Evolutionary conservation across 75 land plant genomes (phyloP).

Genomic region (Gnetum montanum): DNA sequence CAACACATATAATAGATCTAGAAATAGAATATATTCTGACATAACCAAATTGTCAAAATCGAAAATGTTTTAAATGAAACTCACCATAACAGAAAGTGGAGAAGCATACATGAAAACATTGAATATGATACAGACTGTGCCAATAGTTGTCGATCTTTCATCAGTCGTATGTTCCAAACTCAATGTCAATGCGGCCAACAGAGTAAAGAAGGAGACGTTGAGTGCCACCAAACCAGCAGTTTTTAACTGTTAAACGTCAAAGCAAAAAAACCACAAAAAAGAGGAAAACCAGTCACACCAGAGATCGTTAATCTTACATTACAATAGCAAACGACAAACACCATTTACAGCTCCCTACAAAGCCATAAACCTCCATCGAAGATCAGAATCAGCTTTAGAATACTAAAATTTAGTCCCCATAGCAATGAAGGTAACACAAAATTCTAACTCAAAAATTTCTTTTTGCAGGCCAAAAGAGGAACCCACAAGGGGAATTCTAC

Average conservation of each 20-base stretch:
- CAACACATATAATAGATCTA: background rate
- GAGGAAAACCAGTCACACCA: background rate
- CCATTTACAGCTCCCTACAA: background rate
- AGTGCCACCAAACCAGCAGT: constrained; percentile 3
- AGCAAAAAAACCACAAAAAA: background rate
- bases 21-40: background rate
- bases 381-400: too few species aligned
- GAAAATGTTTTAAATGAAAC: background rate
- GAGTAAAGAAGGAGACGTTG: constrained; percentile 12
- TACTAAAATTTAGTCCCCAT: too few species aligned
- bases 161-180: constrained; percentile 2
- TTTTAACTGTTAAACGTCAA: constrained; percentile 20
- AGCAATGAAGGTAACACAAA: background rate
- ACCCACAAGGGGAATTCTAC: too few species aligned
- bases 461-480: too few species aligned
- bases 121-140: constrained; percentile 30
- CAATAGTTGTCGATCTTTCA: constrained; percentile 23
- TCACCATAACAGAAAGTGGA: constrained; percentile 63
- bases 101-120: constrained; percentile 55
- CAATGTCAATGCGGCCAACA: constrained; percentile 13
- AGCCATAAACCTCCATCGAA: too few species aligned
- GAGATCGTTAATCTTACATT: background rate
- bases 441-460: background rate
- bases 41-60: background rate
- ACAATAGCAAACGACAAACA: background rate